Evolutionary conservation across 139 green algal genomes (phyloP), one percentile per base, ranked within the genome.

Genomic region (Chlamydomonas schloesseri): DNA sequence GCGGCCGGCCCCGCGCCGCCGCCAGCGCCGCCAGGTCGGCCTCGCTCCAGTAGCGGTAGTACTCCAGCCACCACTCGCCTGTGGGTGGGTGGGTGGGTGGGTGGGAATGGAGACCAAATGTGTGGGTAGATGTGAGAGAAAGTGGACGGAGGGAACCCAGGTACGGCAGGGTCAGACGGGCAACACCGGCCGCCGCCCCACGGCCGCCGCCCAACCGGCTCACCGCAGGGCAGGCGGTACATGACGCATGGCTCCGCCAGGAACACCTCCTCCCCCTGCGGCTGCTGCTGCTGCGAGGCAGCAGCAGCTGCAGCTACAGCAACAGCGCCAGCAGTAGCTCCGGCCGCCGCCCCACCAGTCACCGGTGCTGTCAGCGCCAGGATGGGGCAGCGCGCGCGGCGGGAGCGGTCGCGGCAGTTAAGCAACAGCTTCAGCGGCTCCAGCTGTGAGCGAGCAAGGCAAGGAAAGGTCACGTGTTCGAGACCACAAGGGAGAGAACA

Each of bases 1-100:
- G 9, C 17, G 50, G 4, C 3, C 34, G 33, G 69, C 36, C 36
- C 29, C 5, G 57, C 15, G 53, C 69, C 10, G 33, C 53, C 26
- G 81, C 81, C 69, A 87, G 11, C 1, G 55, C 69, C 1, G 0
- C 5, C 24, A 70, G 28, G 64, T 70, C 28, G 28, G 28, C 29
- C 28, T 42, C 23, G 21, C 21, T 62, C 53, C 34, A 87, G 81
- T 37, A 87, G 24, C 81, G 81, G 68, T 80, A 87, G 69, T 80
- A 79, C 81, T 87, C 81, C 47, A 87, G 69, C 69, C 69, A 87
- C 81, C 81, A 87, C 55, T 87, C 81, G 34, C 81, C 81, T 87
- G 69, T 0, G 23, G 37, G n/a, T 5, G n/a, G 31, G 15, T n/a
- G 65, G 24, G 6, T 4, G 1, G n/a, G 13, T 26, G 10, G 65